Base-by-base conservation (phyloP, 1,284 basidiomycete genomes). In the Peniophora sp. region DNA sequence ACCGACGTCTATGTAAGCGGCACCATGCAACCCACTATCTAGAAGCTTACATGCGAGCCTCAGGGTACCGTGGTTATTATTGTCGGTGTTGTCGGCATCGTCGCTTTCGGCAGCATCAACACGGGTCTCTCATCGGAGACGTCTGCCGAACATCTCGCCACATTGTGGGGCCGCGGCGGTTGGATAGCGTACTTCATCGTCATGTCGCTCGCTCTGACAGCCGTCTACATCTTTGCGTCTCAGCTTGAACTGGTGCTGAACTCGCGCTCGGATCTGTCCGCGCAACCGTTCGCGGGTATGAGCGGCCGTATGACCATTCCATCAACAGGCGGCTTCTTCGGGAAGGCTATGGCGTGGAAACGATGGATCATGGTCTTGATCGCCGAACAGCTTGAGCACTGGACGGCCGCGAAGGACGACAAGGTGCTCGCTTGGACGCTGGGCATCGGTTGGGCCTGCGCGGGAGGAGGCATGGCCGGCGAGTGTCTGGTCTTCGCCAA, bases 401-500 rank as follows among this genome's bases (percentile, higher is more conserved):
- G 91, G 83, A 86, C 85, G 2, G 81, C 78, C 18, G 73, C 84
- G 3, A 85, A 89, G 55, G 84, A 88, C 57, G 93, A 97, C 60
- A 85, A 80, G 57, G 81, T 85, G 44, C 72, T 97, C 45, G 83
- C 84, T 3, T 96, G 92, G 88, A 84, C 90, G 14, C 76, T 94
- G 45, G 94, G 93, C 5, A 89, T 97, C 47, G 87, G 85, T 0
- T 97, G 93, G 93, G 88, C 91, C 1, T 92, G 91, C 52, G 84
- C 83, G 50, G 93, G 93, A 24, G 94, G 94, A 6, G 84, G 89
- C 32, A 71, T 97, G 27, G 92, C 92, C 1, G 94, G 94, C 2
- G 84, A 85, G 41, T 88, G 83, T 67, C 73, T 97, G 47, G 90
- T 97, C 2, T 95, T 97, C 62, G 92, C 94, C 1, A 96, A 96